A percentile compares a stretch with the other conserved stretches of the same genome.
Conservation (phyloP, 2,329 filamentous ascomycete genomes). For the Colletotrichum somersetense region DNA sequence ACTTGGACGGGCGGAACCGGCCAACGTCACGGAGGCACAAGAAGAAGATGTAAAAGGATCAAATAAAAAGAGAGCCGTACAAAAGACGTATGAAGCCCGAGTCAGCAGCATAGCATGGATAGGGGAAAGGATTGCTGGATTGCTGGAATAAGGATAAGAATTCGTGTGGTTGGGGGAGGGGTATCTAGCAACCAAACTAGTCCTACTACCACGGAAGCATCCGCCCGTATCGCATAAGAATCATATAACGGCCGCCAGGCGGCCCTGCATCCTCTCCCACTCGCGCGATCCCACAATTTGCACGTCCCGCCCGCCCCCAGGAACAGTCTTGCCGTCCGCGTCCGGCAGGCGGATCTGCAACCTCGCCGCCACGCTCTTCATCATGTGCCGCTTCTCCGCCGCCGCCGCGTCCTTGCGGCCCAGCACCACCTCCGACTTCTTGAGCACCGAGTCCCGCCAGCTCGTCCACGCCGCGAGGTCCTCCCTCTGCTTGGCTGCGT, state of each 20-base stretch:
- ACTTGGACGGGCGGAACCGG: neutral
- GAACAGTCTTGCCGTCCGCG: conserved; percentile 58
- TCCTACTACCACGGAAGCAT: conserved; percentile 31
- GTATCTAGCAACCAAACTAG: conserved; percentile 37
- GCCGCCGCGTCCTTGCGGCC: conserved; percentile 41
- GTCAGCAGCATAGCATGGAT: neutral
- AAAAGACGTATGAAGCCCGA: neutral
- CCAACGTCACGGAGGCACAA: conserved; percentile 20
- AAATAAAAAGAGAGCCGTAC: neutral
- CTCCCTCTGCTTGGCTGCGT: conserved; percentile 74
- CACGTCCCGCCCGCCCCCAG: conserved; percentile 55
- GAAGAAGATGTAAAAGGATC: conserved; percentile 6
- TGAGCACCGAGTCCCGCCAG: conserved; percentile 68
- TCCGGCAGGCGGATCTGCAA: conserved; percentile 65
- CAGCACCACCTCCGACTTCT: conserved; percentile 62
- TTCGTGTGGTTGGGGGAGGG: neutral
- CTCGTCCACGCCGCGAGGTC: conserved; percentile 72
- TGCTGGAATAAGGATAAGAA: conserved; percentile 13
- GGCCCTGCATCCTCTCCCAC: conserved; percentile 68
- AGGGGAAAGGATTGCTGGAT: neutral
- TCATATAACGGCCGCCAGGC: conserved; percentile 48
- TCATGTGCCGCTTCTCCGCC: conserved; percentile 48
- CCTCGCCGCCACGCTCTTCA: conserved; percentile 57
- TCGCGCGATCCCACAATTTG: conserved; percentile 66
- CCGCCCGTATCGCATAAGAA: conserved; percentile 19